A percentile compares a stretch with the other conserved stretches of the same genome.
Conservation (phyloP, 2,329 filamentous ascomycete species). For the Aspergillus sp. region DNA sequence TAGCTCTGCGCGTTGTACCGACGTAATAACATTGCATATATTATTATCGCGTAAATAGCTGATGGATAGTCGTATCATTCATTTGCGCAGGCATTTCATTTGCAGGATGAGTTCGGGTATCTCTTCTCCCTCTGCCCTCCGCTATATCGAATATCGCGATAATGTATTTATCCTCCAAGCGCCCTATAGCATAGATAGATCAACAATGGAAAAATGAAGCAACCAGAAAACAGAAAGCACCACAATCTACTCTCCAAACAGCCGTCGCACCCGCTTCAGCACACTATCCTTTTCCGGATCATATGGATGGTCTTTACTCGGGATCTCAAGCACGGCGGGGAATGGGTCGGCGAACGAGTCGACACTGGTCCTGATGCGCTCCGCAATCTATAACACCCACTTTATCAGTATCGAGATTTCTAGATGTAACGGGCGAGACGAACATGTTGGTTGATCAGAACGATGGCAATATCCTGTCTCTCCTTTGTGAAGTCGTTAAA, state of each 20-base stretch:
- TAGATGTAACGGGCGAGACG: constrained; percentile 16
- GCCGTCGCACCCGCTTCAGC: constrained; percentile 70
- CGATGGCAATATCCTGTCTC: constrained; percentile 92
- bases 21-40: no score
- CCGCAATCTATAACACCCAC: constrained; percentile 62
- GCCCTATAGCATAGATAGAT: neutral
- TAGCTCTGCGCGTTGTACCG: no score
- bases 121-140: no score
- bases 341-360: constrained; percentile 92
- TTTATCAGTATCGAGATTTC: neutral
- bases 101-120: no score
- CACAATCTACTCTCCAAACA: constrained; percentile 53
- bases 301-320: constrained; percentile 97
- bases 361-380: constrained; percentile 83
- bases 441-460: constrained; percentile 98
- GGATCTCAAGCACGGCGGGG: constrained; percentile 92
- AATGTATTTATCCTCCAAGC: no score
- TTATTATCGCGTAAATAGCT: no score
- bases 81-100: no score
- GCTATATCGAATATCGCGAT: no score
- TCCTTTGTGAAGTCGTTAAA: constrained; percentile 85
- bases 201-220: constrained; percentile 1
- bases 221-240: neutral
- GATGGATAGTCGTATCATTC: no score
- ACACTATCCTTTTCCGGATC: constrained; percentile 99